Evolutionary conservation across 371 early-diverging fungal species (phyloP).

Genomic region (Chytridium lagenaria): DNA sequence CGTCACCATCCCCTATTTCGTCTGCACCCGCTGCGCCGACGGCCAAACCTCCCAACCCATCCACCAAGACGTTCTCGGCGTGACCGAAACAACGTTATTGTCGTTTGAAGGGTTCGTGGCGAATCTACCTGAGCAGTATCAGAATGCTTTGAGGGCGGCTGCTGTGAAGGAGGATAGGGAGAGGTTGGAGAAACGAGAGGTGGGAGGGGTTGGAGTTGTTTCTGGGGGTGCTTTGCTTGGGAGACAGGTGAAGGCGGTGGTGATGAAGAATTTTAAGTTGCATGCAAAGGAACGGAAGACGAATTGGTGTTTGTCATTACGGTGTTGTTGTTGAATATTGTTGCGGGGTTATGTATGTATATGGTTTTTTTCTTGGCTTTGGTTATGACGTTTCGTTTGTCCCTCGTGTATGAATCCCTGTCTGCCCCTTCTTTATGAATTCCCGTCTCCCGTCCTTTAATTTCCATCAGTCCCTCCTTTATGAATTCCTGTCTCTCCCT

Average conservation of each 20-base stretch:
- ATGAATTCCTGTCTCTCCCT: too few relatives aligned
- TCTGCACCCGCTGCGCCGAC: conserved; percentile 38
- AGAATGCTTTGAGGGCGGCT: background rate
- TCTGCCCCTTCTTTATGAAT: too few relatives aligned
- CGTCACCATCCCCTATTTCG: conserved; percentile 33
- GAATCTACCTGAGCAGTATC: conserved; percentile 10
- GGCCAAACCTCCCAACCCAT: background rate
- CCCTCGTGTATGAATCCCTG: too few relatives aligned
- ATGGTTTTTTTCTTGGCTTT: conserved; percentile 7
- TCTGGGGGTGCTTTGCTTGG: conserved; percentile 1
- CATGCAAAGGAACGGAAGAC: conserved; percentile 32
- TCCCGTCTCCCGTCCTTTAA: too few relatives aligned
- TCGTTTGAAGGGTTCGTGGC: conserved; percentile 21
- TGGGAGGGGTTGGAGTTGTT: background rate
- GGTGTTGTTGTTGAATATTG: conserved; percentile 25
- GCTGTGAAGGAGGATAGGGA: background rate
- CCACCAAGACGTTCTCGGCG: background rate
- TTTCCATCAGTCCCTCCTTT: too few relatives aligned
- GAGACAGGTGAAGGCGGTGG: conserved; percentile 25
- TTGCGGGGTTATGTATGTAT: conserved; percentile 18
- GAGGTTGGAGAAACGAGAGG: background rate
- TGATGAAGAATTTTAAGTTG: conserved; percentile 35
- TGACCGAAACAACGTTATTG: background rate
- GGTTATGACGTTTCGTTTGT: background rate
- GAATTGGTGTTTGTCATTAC: conserved; percentile 31